Evolutionary conservation across 139 green algal species (phyloP).

Genomic region (Asterochloris erici): DNA sequence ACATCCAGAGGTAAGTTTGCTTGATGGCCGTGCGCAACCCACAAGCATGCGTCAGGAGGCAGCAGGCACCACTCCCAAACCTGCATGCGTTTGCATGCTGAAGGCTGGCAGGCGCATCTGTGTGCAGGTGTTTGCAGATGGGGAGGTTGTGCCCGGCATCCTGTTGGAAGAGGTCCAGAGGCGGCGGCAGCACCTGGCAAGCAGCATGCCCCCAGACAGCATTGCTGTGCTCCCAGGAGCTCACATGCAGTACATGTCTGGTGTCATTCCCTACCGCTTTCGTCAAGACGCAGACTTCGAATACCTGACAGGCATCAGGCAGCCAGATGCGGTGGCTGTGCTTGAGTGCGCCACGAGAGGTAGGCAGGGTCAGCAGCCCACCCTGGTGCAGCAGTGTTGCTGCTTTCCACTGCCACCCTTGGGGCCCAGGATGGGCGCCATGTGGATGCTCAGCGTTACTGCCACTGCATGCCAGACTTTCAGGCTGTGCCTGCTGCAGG

Average conservation of each 20-base stretch:
- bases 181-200: conserved; percentile 45
- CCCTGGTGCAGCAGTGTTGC: too few relatives aligned
- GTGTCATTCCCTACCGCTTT: conserved; percentile 85
- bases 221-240: conserved; percentile 68
- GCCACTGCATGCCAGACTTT: too few relatives aligned
- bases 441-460: too few relatives aligned
- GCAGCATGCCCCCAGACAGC: conserved; percentile 48
- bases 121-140: conserved; percentile 29
- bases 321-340: conserved; percentile 54
- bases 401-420: not conserved
- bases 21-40: not conserved
- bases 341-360: conserved; percentile 23
- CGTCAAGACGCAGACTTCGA: conserved; percentile 79
- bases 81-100: not conserved
- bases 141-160: conserved; percentile 65
- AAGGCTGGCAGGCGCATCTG: conserved; percentile 27
- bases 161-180: conserved; percentile 45
- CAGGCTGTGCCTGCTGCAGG: not conserved
- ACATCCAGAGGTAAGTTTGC: conserved; percentile 41
- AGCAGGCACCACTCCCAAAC: not conserved
- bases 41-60: not conserved
- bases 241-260: conserved; percentile 58
- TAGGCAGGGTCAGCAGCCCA: not conserved
- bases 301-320: conserved; percentile 84
- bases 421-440: too few relatives aligned